Percentiles rank a stretch among this genome's conserved stretches.
phyloP scores from a whole-genome alignment of 2,329 filamentous ascomycete species.

The Aspergillus spinulosporus region DNA sequence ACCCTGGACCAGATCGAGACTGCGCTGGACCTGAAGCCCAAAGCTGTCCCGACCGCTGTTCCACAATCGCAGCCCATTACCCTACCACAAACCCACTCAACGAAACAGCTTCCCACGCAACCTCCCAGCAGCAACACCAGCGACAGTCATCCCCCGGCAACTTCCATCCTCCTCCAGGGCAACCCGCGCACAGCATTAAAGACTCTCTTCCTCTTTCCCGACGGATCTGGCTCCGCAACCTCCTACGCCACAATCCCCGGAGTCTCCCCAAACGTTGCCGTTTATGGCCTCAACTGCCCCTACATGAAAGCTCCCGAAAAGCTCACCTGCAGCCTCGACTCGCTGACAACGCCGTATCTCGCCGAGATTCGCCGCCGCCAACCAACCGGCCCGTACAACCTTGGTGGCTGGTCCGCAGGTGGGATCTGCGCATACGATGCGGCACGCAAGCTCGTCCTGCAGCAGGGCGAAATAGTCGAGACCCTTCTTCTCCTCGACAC shows the following conservation, averaged over 20 bases:
- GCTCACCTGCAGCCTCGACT: conserved; percentile 37
- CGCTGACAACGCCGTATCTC: conserved; percentile 42
- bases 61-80: conserved; percentile 22
- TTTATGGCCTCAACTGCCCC: conserved; percentile 47
- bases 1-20: conserved; percentile 43
- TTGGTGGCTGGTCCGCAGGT: conserved; percentile 76
- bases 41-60: conserved; percentile 20
- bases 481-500: conserved; percentile 66
- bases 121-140: background rate
- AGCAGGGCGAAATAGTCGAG: conserved; percentile 59
- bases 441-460: conserved; percentile 57
- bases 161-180: conserved; percentile 46
- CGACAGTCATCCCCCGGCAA: conserved; percentile 37
- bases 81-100: conserved; percentile 26
- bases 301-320: conserved; percentile 47
- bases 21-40: conserved; percentile 43
- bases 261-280: conserved; percentile 42
- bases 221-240: conserved; percentile 49
- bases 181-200: conserved; percentile 45
- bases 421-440: conserved; percentile 71
- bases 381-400: conserved; percentile 58
- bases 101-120: conserved; percentile 20
- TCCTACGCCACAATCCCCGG: conserved; percentile 48
- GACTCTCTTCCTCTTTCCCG: conserved; percentile 47
- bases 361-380: conserved; percentile 49